These are phyloP conservation scores for Pharnaceum exiguum DNA, from an alignment of 148 eudicot genomes.

Conservation along the genomic window DNA sequence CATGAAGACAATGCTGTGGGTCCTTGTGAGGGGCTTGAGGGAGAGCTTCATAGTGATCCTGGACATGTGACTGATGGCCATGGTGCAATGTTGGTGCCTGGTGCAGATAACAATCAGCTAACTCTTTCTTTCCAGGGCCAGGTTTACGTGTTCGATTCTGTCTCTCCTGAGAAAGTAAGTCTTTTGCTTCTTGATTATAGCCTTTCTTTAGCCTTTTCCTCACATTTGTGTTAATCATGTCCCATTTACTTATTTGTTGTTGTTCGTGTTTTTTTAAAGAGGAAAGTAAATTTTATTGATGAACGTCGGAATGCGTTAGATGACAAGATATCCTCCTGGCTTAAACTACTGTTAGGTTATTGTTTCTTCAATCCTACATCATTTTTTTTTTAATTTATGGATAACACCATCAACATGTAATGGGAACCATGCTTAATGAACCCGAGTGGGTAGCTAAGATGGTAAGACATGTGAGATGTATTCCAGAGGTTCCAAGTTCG, in stretches of 20 bases:
- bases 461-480: no score
- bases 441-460: no score
- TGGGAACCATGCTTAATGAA: no score
- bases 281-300: no score
- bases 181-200: background rate
- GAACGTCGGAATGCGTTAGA: no score
- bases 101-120: slow-evolving; percentile 53
- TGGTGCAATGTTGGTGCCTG: slow-evolving; percentile 33
- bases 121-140: slow-evolving; percentile 83
- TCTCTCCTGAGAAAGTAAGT: slow-evolving; percentile 69
- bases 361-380: no score
- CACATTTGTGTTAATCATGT: no score
- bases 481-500: no score
- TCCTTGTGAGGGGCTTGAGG: slow-evolving; percentile 46
- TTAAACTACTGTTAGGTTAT: background rate
- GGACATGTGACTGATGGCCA: slow-evolving; percentile 42
- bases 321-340: background rate
- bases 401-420: no score
- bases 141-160: slow-evolving; percentile 74
- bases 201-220: background rate
- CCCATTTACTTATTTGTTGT: background rate
- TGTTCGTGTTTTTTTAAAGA: background rate
- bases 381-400: no score
- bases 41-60: slow-evolving; percentile 42
- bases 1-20: slow-evolving; percentile 39